Evolutionary conservation across 768 basidiomycete genomes (phyloP).

Genomic region (Suillus clintonianus): DNA sequence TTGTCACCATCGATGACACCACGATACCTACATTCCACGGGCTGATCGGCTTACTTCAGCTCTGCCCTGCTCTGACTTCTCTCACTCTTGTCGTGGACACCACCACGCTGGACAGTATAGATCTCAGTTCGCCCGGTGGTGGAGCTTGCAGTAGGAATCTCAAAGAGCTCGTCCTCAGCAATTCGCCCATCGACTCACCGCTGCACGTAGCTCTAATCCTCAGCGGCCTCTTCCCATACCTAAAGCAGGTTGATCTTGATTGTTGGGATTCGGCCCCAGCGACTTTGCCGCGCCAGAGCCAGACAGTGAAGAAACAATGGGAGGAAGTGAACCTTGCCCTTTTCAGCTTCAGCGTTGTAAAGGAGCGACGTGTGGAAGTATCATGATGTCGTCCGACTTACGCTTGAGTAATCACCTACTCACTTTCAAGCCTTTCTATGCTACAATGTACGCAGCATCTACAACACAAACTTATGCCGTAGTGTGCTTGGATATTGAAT

Average conservation of each 20-base stretch:
- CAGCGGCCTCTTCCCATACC: slow-evolving; percentile 17
- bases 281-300: slow-evolving; percentile 3
- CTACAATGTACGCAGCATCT: not conserved
- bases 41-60: slow-evolving; percentile 9
- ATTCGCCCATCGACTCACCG: slow-evolving; percentile 18
- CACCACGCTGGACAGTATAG: not conserved
- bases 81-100: slow-evolving; percentile 24
- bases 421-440: not conserved
- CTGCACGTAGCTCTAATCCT: slow-evolving; percentile 12
- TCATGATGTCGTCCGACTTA: not conserved
- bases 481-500: not conserved
- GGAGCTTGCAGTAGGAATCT: not conserved
- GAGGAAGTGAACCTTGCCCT: not conserved
- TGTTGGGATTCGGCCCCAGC: slow-evolving; percentile 26
- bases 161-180: slow-evolving; percentile 18
- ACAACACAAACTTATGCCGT: not conserved
- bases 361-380: not conserved
- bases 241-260: slow-evolving; percentile 19
- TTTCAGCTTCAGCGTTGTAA: not conserved
- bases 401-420: no score
- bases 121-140: not conserved
- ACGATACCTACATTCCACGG: slow-evolving; percentile 22
- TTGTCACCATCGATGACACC: slow-evolving; percentile 13
- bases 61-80: slow-evolving; percentile 13
- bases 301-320: not conserved